A percentile compares a stretch with the other conserved stretches of the same genome.
These are phyloP conservation scores for Udeniomyces megalosporus DNA, from an alignment of 768 basidiomycete species.

Conservation along the genomic window DNA sequence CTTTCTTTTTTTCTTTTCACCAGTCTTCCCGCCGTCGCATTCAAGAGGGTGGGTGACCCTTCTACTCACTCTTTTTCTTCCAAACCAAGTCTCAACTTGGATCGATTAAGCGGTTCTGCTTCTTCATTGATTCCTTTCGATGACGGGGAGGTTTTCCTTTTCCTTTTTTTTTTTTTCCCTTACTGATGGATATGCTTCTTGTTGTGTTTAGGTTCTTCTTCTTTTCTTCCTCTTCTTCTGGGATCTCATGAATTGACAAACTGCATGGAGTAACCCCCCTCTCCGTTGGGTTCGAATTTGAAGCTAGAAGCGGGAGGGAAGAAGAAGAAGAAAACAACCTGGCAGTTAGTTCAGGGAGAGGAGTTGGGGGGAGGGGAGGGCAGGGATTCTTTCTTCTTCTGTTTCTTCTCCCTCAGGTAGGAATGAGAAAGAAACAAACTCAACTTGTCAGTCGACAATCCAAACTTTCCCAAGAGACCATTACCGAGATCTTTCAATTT, in stretches of 20 bases:
- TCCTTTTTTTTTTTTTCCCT: no score
- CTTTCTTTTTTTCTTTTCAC: not conserved
- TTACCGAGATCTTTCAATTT: conserved; percentile 90
- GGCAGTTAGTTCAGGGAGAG: not conserved
- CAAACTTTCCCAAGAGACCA: conserved; percentile 82
- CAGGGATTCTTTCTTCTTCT: not conserved
- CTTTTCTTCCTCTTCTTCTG: no score
- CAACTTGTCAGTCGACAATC: conserved; percentile 75
- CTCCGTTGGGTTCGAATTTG: conserved; percentile 81
- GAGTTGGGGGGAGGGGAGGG: not conserved
- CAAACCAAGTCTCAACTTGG: no score
- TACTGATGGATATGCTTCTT: no score
- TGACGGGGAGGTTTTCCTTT: no score
- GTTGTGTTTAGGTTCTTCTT: no score
- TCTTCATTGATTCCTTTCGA: no score
- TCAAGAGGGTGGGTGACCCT: not conserved
- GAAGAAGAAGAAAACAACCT: not conserved
- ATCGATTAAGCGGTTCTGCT: no score
- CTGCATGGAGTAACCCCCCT: conserved; percentile 91
- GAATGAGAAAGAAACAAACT: not conserved
- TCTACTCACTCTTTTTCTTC: no score
- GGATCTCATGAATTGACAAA: conserved; percentile 34
- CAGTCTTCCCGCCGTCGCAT: not conserved
- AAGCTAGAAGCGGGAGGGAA: conserved; percentile 33
- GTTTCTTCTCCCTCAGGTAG: not conserved